Evolutionary conservation across 768 basidiomycete genomes (phyloP), one percentile per base, ranked within the genome.

Genomic region (Tephrocybe sp.): DNA sequence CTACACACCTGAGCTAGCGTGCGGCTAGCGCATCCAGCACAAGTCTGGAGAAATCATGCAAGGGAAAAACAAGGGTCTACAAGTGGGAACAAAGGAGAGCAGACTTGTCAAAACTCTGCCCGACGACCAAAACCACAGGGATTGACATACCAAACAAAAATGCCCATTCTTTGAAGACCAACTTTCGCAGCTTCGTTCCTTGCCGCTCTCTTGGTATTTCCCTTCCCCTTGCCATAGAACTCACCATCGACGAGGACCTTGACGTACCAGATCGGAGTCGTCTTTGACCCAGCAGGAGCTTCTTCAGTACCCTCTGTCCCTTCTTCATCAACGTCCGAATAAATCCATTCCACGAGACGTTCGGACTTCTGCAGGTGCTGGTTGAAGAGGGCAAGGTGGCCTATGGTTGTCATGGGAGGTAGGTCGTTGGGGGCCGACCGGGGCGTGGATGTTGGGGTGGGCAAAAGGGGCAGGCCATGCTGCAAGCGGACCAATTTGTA

Each of bases 151-250:
- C 67, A 78, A 42, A 82, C 80, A 36, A 69, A 54, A 41, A 87
- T 73, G 2, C 82, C 85, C 64, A 91, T 57, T 50, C 68, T 76
- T 60, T 71, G 65, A 54, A 91, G 72, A 2, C 87, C 89, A 57
- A 82, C 72, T 65, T 88, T 90, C 26, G 89, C 89, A 4, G 89
- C 89, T 62, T 89, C 89, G 60, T 90, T 89, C 62, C 84, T 76
- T 1, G 89, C 89, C 1, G 79, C 77, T 64, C 85, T 88, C 77
- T 92, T 92, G 36, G 87, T 90, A 56, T 77, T 79, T 9, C 87
- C 89, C 48, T 69, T 74, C 1, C 89, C 89, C 11, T 63, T 62
- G 4, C 87, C 89, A 67, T 76, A 75, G 41, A 75, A 68, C 48
- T 79, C 71, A 3, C 82, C 82, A 39, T 84, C 77, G 43, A 90